phyloP scores from a whole-genome alignment of 495 filamentous ascomycete genomes.

The Penicillium steckii region DNA sequence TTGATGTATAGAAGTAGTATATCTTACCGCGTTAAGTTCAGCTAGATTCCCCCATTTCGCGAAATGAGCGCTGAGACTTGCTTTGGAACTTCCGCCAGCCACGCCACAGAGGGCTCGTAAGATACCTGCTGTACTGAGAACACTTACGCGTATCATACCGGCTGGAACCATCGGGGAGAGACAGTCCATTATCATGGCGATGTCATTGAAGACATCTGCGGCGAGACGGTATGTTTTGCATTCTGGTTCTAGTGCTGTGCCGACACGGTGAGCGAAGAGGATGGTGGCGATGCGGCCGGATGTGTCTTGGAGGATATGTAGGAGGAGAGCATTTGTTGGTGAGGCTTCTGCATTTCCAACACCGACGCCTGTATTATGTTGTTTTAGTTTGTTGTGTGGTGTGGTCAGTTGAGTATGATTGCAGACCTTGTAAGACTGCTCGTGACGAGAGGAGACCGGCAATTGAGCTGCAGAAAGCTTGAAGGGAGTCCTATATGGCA shows the following conservation, averaged over 20 bases:
- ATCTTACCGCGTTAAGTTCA: conserved; percentile 81
- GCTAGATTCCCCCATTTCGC: conserved; percentile 84
- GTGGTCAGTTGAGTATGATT: background rate
- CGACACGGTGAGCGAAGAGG: conserved; percentile 81
- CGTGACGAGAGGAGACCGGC: conserved; percentile 83
- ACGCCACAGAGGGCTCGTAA: conserved; percentile 85
- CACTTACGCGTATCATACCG: conserved; percentile 59
- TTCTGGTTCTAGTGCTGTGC: conserved; percentile 87
- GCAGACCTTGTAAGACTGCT: conserved; percentile 79
- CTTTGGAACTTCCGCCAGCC: conserved; percentile 85
- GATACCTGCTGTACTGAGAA: conserved; percentile 75
- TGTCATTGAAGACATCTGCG: conserved; percentile 91
- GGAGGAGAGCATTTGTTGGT: conserved; percentile 81
- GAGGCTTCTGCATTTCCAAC: conserved; percentile 85
- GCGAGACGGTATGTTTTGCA: conserved; percentile 91
- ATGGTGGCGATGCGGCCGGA: conserved; percentile 87
- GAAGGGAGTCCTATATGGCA: conserved; percentile 73
- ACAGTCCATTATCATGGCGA: conserved; percentile 85
- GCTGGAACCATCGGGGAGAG: conserved; percentile 75
- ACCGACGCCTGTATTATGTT: conserved; percentile 62
- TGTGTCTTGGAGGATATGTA: conserved; percentile 82
- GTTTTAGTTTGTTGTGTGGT: conserved; percentile 1
- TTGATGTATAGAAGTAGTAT: background rate
- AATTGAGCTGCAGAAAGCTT: conserved; percentile 94
- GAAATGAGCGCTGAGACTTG: conserved; percentile 89